A percentile compares a stretch with the other conserved stretches of the same genome.
Conservation (phyloP, 148 eudicot species). For the Amaranthus palmeri region DNA sequence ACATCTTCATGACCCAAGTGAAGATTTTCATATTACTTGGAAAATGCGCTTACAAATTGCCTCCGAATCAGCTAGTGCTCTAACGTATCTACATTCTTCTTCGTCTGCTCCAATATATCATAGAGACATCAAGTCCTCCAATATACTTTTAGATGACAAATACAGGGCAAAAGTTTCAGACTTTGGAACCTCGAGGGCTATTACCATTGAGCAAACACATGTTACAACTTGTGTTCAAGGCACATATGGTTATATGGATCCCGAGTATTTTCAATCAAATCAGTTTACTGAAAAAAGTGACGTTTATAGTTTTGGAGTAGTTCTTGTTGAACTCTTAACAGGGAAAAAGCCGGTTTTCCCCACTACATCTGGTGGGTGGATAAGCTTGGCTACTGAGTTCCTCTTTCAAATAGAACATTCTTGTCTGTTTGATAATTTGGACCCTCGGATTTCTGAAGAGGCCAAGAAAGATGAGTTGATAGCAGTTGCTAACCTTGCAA, state of each 20-base stretch:
- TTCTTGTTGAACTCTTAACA: slow-evolving; percentile 31
- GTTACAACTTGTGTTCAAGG: slow-evolving; percentile 28
- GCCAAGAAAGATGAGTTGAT: slow-evolving; percentile 26
- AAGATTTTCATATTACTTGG: slow-evolving; percentile 25
- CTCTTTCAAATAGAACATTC: slow-evolving; percentile 20
- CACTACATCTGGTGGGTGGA: slow-evolving; percentile 21
- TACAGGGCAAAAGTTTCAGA: slow-evolving; percentile 28
- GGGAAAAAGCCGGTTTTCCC: slow-evolving; percentile 24
- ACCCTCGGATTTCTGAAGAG: slow-evolving; percentile 17
- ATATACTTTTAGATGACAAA: slow-evolving; percentile 28
- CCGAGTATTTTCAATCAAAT: slow-evolving; percentile 30
- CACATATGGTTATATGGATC: slow-evolving; percentile 31
- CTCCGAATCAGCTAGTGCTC: slow-evolving; percentile 28
- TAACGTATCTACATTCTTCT: slow-evolving; percentile 29
- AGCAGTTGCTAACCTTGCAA: slow-evolving; percentile 23
- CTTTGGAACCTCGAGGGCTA: slow-evolving; percentile 27
- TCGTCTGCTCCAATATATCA: slow-evolving; percentile 26
- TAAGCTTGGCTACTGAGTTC: slow-evolving; percentile 21
- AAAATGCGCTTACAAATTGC: slow-evolving; percentile 36
- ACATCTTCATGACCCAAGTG: slow-evolving; percentile 14
- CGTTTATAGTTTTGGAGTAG: slow-evolving; percentile 33
- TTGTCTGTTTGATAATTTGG: slow-evolving; percentile 16
- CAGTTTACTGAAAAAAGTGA: slow-evolving; percentile 34
- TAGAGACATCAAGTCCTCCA: slow-evolving; percentile 30
- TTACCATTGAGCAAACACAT: slow-evolving; percentile 34